Conservation (phyloP, 2,329 filamentous ascomycete species). For the Gremmenia infestans region DNA sequence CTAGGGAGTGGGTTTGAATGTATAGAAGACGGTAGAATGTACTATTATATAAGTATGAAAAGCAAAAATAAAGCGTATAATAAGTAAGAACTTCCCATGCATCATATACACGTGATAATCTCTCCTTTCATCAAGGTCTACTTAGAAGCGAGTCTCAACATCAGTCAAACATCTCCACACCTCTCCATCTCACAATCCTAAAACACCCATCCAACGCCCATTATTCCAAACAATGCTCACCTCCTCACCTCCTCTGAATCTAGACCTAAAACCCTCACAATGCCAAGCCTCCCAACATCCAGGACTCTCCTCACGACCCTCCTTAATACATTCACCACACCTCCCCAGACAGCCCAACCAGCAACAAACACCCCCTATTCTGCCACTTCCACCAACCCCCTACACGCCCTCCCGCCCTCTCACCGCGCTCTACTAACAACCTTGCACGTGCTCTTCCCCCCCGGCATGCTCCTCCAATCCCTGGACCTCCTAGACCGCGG, state of each 20-base stretch:
- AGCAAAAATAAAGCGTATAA: not conserved
- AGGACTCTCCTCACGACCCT: slow-evolving; percentile 27
- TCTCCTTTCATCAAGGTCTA: not conserved
- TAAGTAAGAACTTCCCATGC: slow-evolving; percentile 1
- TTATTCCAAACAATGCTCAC: not conserved
- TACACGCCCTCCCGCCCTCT: slow-evolving; percentile 16
- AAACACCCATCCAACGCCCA: not conserved
- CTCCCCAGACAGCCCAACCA: not conserved
- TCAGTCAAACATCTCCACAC: not conserved
- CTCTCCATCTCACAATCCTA: not conserved
- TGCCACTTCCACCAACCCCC: slow-evolving; percentile 14
- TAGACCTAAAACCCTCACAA: not conserved
- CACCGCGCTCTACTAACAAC: slow-evolving; percentile 43
- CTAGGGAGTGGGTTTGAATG: slow-evolving; percentile 60
- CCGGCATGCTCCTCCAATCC: slow-evolving; percentile 68
- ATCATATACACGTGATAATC: slow-evolving; percentile 5
- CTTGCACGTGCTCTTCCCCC: slow-evolving; percentile 76
- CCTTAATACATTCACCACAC: slow-evolving; percentile 21
- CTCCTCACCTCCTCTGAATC: not conserved
- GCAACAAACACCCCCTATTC: not conserved
- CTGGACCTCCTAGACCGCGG: slow-evolving; percentile 80
- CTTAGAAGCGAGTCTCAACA: not conserved
- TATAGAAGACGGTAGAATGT: not conserved
- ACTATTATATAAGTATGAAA: slow-evolving; percentile 3
- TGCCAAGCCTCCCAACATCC: slow-evolving; percentile 22